Percentiles rank a stretch among this genome's conserved stretches.
These are phyloP conservation scores for Detonula confervacea DNA, from an alignment of 352 stramenopile species.

Conservation along the genomic window DNA sequence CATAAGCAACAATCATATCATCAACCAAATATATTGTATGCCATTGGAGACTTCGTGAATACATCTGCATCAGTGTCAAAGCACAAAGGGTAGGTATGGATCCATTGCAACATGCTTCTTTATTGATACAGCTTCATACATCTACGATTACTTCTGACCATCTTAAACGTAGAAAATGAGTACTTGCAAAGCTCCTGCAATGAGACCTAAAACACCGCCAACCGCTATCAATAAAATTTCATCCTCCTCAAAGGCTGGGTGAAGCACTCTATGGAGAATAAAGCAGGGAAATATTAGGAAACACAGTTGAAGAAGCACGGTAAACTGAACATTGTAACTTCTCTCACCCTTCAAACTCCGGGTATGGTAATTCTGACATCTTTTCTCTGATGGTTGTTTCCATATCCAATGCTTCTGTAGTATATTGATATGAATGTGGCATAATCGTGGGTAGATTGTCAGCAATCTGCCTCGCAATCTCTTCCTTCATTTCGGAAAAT, in stretches of 20 bases:
- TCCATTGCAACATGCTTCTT: too few species aligned
- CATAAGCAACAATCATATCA: too few species aligned
- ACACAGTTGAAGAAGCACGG: too few species aligned
- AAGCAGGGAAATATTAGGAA: too few species aligned
- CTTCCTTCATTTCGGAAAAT: slow-evolving; percentile 85
- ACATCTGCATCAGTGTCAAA: too few species aligned
- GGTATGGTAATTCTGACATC: slow-evolving; percentile 71
- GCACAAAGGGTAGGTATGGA: too few species aligned
- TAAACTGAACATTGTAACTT: too few species aligned
- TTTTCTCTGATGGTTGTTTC: slow-evolving; percentile 78
- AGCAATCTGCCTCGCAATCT: slow-evolving; percentile 77
- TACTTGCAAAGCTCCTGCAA: slow-evolving; percentile 73
- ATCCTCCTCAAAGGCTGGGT: slow-evolving; percentile 98
- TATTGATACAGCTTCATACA: too few species aligned
- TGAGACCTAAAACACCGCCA: slow-evolving; percentile 90
- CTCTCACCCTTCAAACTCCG: slow-evolving; percentile 79
- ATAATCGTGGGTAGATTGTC: slow-evolving; percentile 82
- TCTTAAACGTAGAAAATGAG: too few species aligned
- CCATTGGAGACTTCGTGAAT: too few species aligned
- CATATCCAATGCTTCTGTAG: slow-evolving; percentile 81
- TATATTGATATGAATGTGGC: slow-evolving; percentile 83
- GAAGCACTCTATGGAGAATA: slow-evolving; percentile 87
- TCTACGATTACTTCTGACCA: too few species aligned
- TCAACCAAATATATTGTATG: too few species aligned
- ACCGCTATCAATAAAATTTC: slow-evolving; percentile 98